Base-by-base conservation (phyloP, 148 eudicot species). In the Heliamphora exappendiculata region DNA sequence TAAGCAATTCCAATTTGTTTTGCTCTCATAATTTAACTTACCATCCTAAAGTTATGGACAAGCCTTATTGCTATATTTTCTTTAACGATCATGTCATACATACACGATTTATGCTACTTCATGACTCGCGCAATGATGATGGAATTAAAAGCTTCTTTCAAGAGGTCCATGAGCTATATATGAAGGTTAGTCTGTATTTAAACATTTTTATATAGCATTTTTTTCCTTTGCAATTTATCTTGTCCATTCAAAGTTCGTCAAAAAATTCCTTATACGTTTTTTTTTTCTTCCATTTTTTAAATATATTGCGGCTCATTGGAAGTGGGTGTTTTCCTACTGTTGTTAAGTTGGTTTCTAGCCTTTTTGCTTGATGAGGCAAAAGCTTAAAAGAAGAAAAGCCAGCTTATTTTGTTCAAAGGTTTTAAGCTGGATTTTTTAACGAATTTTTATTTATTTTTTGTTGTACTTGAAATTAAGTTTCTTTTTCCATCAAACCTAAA, bases 81-180 rank as follows among this genome's bases (percentile, higher is more conserved):
- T 74, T 91, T 95, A 57, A 92, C 89, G 41, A 69, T 72, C 17
- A 53, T 57, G 24, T 67, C 51, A 54, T 88, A 92, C 97, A 95
- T 86, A 93, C 97, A 31, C 82, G 97, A 85, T 75, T 95, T 76
- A 95, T 95, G 96, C 92, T 95, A 76, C 94, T 95, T 79, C 99
- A 93, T 64, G 97, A 91, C 86, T 87, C 97, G 54, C 97, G 97
- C 58, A 95, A 89, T 80, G 97, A 95, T 67, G 99, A 93, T 84
- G 99, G 99, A 22, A 91, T 95, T 81, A 95, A 91, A 83, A 91
- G 96, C 84, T 93, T 95, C 87, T 95, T 92, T 85, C 99, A 92
- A 75, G 99, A 95, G 83, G 96, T 95, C 79, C 99, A 95, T 75
- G 99, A 95, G 82, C 79, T 95, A 54, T 95, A 95, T 81, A 93